phyloP scores from a whole-genome alignment of 2,329 filamentous ascomycete species.

The Colletotrichum salicis region DNA sequence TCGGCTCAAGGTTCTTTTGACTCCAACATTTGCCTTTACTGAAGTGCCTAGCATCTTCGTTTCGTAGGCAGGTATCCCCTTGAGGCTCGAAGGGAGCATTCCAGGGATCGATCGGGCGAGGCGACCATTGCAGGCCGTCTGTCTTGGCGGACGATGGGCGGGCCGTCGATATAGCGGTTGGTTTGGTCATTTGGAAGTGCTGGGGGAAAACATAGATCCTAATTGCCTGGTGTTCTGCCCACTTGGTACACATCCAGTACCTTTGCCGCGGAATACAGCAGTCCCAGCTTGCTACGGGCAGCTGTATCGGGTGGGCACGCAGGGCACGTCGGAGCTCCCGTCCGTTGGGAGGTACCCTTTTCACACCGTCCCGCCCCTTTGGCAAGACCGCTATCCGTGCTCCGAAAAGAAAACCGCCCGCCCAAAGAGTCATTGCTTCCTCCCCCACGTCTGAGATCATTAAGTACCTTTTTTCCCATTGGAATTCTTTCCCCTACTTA shows the following conservation, averaged over 20 bases:
- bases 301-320: not conserved
- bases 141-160: not conserved
- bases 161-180: not conserved
- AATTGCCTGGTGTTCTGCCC: too few relatives aligned
- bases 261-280: too few relatives aligned
- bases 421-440: constrained; percentile 3
- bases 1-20: not conserved
- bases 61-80: not conserved
- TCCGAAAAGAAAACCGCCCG: not conserved
- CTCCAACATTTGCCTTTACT: not conserved
- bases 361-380: not conserved
- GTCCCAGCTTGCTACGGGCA: not conserved
- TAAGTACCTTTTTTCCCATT: not conserved
- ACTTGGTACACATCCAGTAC: too few relatives aligned
- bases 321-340: not conserved
- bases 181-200: not conserved
- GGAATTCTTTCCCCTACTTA: constrained; percentile 9
- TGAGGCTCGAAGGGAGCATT: not conserved
- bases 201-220: not conserved
- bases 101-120: not conserved
- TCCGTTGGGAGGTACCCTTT: not conserved
- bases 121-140: not conserved
- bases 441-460: constrained; percentile 20
- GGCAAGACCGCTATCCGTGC: not conserved
- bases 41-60: too few relatives aligned